These are phyloP conservation scores for Flaveria ramosissima DNA, from an alignment of 129 eudicot species.

Conservation along the genomic window DNA sequence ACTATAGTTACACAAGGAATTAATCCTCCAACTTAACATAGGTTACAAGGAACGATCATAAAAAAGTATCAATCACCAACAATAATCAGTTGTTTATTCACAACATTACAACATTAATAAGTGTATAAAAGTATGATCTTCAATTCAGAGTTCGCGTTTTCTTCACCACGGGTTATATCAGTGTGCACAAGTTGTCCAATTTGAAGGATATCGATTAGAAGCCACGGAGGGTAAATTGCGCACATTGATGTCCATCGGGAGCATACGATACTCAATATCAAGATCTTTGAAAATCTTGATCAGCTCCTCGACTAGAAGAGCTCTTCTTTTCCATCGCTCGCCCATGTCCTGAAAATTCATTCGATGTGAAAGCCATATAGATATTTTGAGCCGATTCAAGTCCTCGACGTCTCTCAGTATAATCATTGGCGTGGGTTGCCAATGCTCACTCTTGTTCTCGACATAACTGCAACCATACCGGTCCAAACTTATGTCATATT, in stretches of 20 bases:
- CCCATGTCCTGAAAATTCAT: conserved; percentile 66
- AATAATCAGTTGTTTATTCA: conserved; percentile 18
- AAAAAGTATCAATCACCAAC: background rate
- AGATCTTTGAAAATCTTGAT: conserved; percentile 50
- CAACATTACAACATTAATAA: conserved; percentile 3
- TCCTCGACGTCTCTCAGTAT: conserved; percentile 48
- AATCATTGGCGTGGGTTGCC: conserved; percentile 53
- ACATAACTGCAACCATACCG: conserved; percentile 42
- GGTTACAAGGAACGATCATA: background rate
- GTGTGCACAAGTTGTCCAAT: conserved; percentile 40
- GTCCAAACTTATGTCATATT: background rate
- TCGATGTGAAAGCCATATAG: conserved; percentile 52
- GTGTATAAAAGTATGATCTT: conserved; percentile 1
- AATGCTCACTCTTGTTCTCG: conserved; percentile 52
- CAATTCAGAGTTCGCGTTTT: background rate
- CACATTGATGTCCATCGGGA: conserved; percentile 48
- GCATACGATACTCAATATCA: conserved; percentile 56
- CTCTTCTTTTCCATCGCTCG: conserved; percentile 52
- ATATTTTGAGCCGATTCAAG: conserved; percentile 47
- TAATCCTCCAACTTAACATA: background rate
- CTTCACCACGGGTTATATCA: background rate
- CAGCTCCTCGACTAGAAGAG: conserved; percentile 51
- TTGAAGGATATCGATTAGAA: conserved; percentile 43
- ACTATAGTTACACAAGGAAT: background rate
- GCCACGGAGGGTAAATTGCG: conserved; percentile 32